Evolutionary conservation across 2,329 filamentous ascomycete species (phyloP), one percentile per base, ranked within the genome.

Genomic region (Pezicula neosporulosa): DNA sequence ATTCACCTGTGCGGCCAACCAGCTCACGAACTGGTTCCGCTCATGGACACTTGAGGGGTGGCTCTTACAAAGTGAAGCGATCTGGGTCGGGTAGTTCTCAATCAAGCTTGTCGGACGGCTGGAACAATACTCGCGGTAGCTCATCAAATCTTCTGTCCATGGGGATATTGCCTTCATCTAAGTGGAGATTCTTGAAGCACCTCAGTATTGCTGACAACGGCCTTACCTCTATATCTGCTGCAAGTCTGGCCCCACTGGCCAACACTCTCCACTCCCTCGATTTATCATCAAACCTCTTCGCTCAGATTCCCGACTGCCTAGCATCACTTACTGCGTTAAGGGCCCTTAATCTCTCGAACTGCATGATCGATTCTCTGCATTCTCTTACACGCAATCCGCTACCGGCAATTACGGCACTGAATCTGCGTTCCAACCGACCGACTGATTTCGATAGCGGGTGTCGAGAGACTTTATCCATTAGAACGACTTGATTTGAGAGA

Each of bases 341-440:
- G 57, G 92, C 94, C 21, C 75, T 99, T 49, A 97, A 99, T 63
- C 77, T 99, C 24, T 96, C 93, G 4, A 89, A 96, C 63, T 97
- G 93, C 77, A 97, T 97, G 92, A 97, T 99, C 56, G 89, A 93
- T 61, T 94, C 91, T 15, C 77, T 99, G 50, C 89, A 95, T 63
- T 96, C 93, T 2, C 76, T 99, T 39, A 85, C 85, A 2, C 85
- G 88, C 56, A 94, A 87, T 63, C 90, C 94, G 12, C 78, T 99
- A 5, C 93, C 94, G 27, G 93, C 94, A 18, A 96, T 99, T 56
- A 95, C 89, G 1, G 92, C 92, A 1, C 76, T 99, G 51, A 97
- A 97, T 64, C 80, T 99, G 50, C 86, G 93, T 51, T 89, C 84
- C 46, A 99, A 99, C 68, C 85, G 92, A 99, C 68, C 85, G 92